A percentile compares a stretch with the other conserved stretches of the same genome.
Conservation (phyloP, 2,329 filamentous ascomycete species). For the Metarhizium rileyi region DNA sequence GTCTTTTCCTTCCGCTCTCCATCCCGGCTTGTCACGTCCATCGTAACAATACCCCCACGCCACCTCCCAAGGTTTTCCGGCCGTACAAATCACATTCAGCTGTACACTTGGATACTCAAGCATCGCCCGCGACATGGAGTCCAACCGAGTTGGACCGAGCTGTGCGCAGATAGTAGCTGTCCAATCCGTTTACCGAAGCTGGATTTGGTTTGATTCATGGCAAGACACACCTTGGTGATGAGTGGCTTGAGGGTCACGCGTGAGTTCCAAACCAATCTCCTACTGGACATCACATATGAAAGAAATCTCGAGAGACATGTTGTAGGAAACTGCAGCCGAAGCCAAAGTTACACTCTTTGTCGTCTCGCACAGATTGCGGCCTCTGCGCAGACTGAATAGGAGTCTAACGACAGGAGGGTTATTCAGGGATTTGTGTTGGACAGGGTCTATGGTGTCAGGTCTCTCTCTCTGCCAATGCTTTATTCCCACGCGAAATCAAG, state of each 20-base stretch:
- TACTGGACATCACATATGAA: background rate
- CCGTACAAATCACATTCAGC: background rate
- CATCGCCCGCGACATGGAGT: background rate
- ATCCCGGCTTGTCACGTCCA: background rate
- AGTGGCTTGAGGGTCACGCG: slow-evolving; percentile 5
- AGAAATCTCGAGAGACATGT: background rate
- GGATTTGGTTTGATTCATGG: background rate
- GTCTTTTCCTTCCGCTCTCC: background rate
- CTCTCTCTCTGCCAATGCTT: background rate
- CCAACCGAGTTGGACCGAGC: background rate
- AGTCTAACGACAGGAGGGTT: too few relatives aligned
- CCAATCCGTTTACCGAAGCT: background rate
- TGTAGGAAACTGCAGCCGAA: slow-evolving; percentile 1
- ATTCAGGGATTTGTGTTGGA: background rate
- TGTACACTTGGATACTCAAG: background rate
- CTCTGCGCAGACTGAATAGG: background rate
- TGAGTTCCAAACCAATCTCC: background rate
- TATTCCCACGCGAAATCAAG: too few relatives aligned
- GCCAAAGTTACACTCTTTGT: background rate
- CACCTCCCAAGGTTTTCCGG: background rate
- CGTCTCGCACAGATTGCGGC: background rate
- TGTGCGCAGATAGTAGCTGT: background rate
- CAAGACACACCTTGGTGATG: background rate
- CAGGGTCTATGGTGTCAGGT: background rate
- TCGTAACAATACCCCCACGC: background rate